Conservation (phyloP, 2,329 filamentous ascomycete genomes). For the Beauveria australis region DNA sequence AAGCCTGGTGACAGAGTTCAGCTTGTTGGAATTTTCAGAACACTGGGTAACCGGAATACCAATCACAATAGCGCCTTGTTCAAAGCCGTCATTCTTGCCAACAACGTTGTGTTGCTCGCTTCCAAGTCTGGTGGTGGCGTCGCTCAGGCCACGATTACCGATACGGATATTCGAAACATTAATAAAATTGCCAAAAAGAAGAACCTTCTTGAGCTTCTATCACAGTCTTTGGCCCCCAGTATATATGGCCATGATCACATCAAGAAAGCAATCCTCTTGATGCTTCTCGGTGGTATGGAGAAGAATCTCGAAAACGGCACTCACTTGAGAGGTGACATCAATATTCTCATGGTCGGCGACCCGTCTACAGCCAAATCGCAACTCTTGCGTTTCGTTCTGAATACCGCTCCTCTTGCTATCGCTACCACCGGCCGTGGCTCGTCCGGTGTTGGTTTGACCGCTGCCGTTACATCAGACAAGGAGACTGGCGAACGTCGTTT, state of each 20-base stretch:
- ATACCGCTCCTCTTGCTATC: slow-evolving; percentile 92
- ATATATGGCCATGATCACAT: slow-evolving; percentile 97
- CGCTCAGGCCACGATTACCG: slow-evolving; percentile 84
- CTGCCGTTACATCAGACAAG: slow-evolving; percentile 92
- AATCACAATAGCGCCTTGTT: slow-evolving; percentile 87
- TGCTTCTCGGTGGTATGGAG: slow-evolving; percentile 92
- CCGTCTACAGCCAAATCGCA: slow-evolving; percentile 99
- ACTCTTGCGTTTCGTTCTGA: slow-evolving; percentile 89
- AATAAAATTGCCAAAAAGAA: slow-evolving; percentile 95
- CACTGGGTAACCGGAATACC: slow-evolving; percentile 88
- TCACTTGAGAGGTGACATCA: slow-evolving; percentile 96
- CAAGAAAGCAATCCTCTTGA: slow-evolving; percentile 93
- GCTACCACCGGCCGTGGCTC: slow-evolving; percentile 95
- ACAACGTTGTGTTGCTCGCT: slow-evolving; percentile 88
- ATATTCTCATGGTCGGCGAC: slow-evolving; percentile 98
- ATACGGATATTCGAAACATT: slow-evolving; percentile 96
- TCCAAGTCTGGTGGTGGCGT: slow-evolving; percentile 95
- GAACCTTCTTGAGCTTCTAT: slow-evolving; percentile 85
- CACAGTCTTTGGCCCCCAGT: slow-evolving; percentile 89
- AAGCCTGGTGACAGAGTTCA: slow-evolving; percentile 96
- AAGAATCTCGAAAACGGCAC: slow-evolving; percentile 98
- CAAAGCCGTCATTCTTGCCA: slow-evolving; percentile 87
- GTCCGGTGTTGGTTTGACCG: slow-evolving; percentile 94
- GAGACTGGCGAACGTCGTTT: slow-evolving; percentile 92
- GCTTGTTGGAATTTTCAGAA: slow-evolving; percentile 91